A percentile compares a stretch with the other conserved stretches of the same genome.
These are phyloP conservation scores for Monilinia vaccinii-corymbosi DNA, from an alignment of 2,329 filamentous ascomycete genomes.

Conservation along the genomic window DNA sequence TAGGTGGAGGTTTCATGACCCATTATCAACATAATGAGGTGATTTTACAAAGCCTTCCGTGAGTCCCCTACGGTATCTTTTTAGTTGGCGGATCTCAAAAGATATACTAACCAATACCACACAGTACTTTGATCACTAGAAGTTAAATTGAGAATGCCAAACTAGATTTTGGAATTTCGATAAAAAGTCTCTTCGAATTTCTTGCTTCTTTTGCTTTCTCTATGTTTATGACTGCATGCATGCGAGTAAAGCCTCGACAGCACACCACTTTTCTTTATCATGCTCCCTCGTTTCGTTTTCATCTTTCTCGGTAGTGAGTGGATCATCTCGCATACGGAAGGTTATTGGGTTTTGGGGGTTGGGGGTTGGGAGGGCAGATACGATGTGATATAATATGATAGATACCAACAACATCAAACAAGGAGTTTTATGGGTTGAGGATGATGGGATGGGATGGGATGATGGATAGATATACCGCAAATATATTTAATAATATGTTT, in stretches of 20 bases:
- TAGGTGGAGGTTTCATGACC: conserved; percentile 52
- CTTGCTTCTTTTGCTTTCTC: too few relatives aligned
- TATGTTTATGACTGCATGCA: too few relatives aligned
- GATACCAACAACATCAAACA: background rate
- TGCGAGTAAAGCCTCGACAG: background rate
- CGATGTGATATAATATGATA: background rate
- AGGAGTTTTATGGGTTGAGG: too few relatives aligned
- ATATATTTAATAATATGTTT: too few relatives aligned
- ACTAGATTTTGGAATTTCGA: background rate
- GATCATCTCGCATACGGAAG: background rate
- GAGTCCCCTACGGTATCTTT: conserved; percentile 11
- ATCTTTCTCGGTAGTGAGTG: background rate
- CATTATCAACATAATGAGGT: conserved; percentile 55
- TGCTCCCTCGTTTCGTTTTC: too few relatives aligned
- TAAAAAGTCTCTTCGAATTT: background rate
- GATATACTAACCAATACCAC: background rate
- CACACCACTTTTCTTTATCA: background rate
- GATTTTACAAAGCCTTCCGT: conserved; percentile 49
- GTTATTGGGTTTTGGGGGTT: background rate
- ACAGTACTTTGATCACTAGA: background rate
- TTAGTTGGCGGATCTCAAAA: background rate
- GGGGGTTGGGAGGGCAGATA: too few relatives aligned
- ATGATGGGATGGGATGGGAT: too few relatives aligned
- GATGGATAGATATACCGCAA: too few relatives aligned
- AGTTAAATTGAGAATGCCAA: background rate